Conservation (phyloP, 495 filamentous ascomycete species). For the Alectoria sarmentosa region DNA sequence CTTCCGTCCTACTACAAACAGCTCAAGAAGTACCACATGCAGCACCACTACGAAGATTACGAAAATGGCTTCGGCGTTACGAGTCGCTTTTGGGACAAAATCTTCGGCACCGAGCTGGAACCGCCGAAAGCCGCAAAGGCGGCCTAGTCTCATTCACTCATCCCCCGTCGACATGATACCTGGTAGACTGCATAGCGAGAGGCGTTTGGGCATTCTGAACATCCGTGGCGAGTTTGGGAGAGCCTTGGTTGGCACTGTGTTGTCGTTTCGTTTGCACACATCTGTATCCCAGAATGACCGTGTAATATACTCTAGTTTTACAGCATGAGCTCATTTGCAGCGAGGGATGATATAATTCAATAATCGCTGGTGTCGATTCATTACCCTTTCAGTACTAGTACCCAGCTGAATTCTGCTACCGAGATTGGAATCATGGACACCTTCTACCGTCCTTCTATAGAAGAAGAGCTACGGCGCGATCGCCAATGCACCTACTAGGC, state of each 20-base stretch:
- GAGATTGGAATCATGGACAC: not conserved
- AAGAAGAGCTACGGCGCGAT: not conserved
- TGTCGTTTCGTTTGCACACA: not conserved
- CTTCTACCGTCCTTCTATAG: not conserved
- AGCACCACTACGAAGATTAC: conserved; percentile 95
- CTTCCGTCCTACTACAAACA: conserved; percentile 79
- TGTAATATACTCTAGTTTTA: not conserved
- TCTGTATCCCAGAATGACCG: not conserved
- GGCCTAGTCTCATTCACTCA: conserved; percentile 33
- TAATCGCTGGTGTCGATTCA: no score
- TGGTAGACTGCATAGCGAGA: not conserved
- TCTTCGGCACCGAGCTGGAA: conserved; percentile 82
- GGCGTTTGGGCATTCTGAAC: not conserved
- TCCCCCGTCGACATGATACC: not conserved
- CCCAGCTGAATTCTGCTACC: not conserved
- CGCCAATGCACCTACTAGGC: not conserved
- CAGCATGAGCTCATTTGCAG: not conserved
- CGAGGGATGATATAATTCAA: not conserved
- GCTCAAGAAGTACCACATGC: conserved; percentile 94
- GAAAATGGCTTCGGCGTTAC: conserved; percentile 98
- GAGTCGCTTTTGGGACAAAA: conserved; percentile 90
- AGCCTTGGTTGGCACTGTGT: not conserved
- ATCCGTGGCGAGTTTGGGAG: not conserved
- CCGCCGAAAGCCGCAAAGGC: conserved; percentile 47
- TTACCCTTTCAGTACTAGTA: not conserved